These are phyloP conservation scores for Phtheirospermum japonicum DNA, from an alignment of 257 asterid genomes.

Conservation along the genomic window DNA sequence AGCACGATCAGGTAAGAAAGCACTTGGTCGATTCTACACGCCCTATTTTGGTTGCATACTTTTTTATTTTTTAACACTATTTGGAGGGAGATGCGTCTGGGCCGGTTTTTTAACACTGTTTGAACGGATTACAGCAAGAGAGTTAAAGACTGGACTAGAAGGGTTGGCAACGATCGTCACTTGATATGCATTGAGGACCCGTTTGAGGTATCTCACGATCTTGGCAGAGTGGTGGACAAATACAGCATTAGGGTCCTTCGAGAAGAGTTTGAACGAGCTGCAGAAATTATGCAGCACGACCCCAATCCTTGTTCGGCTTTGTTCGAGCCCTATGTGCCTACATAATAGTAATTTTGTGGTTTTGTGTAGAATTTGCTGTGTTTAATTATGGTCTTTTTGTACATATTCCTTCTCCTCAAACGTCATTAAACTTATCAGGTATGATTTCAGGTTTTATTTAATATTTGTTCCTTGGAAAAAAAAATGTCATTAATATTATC, in stretches of 20 bases:
- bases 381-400: neutral
- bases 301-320: constrained; percentile 62
- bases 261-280: constrained; percentile 96
- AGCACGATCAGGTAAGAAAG: constrained; percentile 59
- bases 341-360: constrained; percentile 20
- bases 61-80: too few species aligned
- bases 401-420: constrained; percentile 30
- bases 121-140: constrained; percentile 58
- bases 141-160: constrained; percentile 86
- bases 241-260: constrained; percentile 75
- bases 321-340: constrained; percentile 73
- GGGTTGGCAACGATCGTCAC: constrained; percentile 92
- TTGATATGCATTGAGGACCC: constrained; percentile 99
- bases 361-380: neutral
- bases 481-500: neutral
- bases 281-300: constrained; percentile 70
- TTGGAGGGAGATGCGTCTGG: too few species aligned
- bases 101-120: too few species aligned
- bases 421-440: constrained; percentile 6
- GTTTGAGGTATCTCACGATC: constrained; percentile 83
- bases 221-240: constrained; percentile 93
- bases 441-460: constrained; percentile 4
- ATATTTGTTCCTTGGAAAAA: too few species aligned
- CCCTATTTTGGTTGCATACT: too few species aligned
- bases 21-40: too few species aligned